Evolutionary conservation across 441 rosid species (phyloP).

Genomic region (Isatis lusitanica): DNA sequence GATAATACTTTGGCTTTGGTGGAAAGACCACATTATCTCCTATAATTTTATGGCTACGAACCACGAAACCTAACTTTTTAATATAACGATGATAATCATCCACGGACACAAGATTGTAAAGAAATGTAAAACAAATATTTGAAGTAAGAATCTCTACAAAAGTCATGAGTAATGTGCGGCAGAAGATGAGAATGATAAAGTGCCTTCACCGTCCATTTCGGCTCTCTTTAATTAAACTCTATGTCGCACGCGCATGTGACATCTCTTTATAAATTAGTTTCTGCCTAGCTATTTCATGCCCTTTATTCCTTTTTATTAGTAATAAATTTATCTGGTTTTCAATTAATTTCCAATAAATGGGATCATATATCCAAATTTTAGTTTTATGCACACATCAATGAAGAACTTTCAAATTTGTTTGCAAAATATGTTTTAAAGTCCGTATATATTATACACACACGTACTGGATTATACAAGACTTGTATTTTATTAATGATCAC

Average conservation of each 20-base stretch:
- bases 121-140: background rate
- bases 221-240: constrained; percentile 25
- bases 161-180: constrained; percentile 16
- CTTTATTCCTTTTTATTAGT: background rate
- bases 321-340: background rate
- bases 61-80: constrained; percentile 27
- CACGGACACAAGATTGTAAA: background rate
- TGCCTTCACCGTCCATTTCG: constrained; percentile 39
- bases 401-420: no score
- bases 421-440: no score
- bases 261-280: background rate
- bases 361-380: no score
- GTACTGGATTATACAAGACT: no score
- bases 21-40: constrained; percentile 15
- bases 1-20: constrained; percentile 21
- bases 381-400: no score
- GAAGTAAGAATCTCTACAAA: background rate
- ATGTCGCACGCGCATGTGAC: constrained; percentile 31
- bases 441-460: no score
- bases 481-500: no score
- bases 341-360: no score
- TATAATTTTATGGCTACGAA: constrained; percentile 22
- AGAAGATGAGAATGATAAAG: constrained; percentile 6
- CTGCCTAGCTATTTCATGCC: background rate
- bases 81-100: constrained; percentile 6